Conservation (phyloP, 148 eudicot genomes). For the Rhododendron henanense region DNA sequence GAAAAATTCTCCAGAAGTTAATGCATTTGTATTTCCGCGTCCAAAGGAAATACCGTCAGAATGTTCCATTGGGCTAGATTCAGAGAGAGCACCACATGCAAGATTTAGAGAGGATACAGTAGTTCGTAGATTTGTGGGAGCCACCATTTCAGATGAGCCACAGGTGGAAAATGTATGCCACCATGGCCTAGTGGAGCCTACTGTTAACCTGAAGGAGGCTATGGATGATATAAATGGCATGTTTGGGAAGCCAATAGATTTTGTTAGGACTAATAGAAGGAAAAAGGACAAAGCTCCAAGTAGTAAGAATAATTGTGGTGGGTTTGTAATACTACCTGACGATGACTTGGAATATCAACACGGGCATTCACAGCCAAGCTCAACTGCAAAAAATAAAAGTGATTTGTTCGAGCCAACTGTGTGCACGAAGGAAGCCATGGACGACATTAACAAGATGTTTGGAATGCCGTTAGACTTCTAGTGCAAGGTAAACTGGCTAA, state of each 20-base stretch:
- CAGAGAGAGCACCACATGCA: constrained; percentile 29
- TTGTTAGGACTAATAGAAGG: constrained; percentile 59
- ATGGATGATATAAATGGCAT: constrained; percentile 78
- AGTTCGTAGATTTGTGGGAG: constrained; percentile 80
- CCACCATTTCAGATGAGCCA: constrained; percentile 68
- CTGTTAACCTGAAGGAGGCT: constrained; percentile 22
- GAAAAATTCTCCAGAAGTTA: constrained; percentile 16
- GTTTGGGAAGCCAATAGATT: constrained; percentile 97
- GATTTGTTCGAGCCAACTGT: constrained; percentile 80
- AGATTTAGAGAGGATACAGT: constrained; percentile 76
- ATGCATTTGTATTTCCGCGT: constrained; percentile 50
- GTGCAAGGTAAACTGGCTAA: constrained; percentile 16
- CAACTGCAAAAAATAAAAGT: constrained; percentile 32
- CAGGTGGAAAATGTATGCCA: constrained; percentile 93
- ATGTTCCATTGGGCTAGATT: constrained; percentile 33
- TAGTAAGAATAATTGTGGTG: constrained; percentile 29
- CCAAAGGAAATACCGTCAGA: constrained; percentile 51
- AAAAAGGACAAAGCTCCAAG: constrained; percentile 44
- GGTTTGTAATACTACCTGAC: constrained; percentile 77
- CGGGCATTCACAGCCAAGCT: constrained; percentile 28
- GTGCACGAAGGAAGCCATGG: constrained; percentile 88
- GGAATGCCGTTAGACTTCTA: constrained; percentile 73
- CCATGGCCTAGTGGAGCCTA: constrained; percentile 27
- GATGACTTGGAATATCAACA: constrained; percentile 38
- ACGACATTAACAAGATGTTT: constrained; percentile 71